Evolutionary conservation across 129 eudicot genomes (phyloP), one percentile per base, ranked within the genome.

Genomic region (Flaveria brownii): DNA sequence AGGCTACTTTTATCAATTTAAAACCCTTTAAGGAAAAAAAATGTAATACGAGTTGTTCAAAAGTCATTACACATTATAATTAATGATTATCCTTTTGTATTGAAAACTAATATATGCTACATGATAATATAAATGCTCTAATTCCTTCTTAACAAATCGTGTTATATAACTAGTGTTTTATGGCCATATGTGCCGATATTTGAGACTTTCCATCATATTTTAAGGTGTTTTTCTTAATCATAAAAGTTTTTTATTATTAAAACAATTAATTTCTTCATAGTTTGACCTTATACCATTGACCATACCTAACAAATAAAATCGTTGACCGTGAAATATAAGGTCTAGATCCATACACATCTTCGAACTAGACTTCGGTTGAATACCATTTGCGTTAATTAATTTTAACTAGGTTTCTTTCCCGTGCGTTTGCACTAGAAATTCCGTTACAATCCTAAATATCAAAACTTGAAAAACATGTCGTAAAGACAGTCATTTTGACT

Each of bases 341-440:
- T 17, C 2, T 68, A 68, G 60, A 56, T 68, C 55, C 68, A 73
- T 36, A 55, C 36, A 75, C 12, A 75, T 4, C 26, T 33, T 20
- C 18, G 7, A 72, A 66, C 71, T 39, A 30, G 20, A 20, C 9
- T 17, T 30, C 18, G 64, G 25, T 52, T 5, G 3, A 2, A 71
- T 28, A 30, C 20, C 62, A 49, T 71, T 8, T 14, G 10, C 33
- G 4, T 52, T 10, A 43, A 9, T 68, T 42, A 3, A 4, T 39
- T 39, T 17, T 17, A 20, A 20, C 22, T 20, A 20, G 22, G 22
- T 20, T 20, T 20, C 22, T 20, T 20, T 20, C 22, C 22, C 22
- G 22, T 20, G 22, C 22, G 22, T 20, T 20, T 20, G 22, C 0
- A 20, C 22, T 0, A n/a, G 22, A 20, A 20, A 20, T 20, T 20